A percentile compares a stretch with the other conserved stretches of the same genome.
phyloP scores from a whole-genome alignment of 2,329 filamentous ascomycete species.

The Claviceps quebecensis region DNA sequence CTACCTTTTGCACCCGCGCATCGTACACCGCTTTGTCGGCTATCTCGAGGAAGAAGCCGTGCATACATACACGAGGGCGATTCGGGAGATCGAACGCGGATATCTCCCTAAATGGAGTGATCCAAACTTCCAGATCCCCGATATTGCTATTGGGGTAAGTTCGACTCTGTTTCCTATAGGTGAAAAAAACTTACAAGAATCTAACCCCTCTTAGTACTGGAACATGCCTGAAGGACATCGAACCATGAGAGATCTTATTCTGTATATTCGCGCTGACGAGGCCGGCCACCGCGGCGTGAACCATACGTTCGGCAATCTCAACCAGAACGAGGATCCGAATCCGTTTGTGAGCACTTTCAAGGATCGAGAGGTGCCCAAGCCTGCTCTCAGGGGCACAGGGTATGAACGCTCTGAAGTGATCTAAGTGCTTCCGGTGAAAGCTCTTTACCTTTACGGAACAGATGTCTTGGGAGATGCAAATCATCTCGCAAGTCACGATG shows the following conservation, averaged over 20 bases:
- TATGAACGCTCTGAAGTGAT: constrained; percentile 78
- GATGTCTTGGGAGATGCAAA: too few relatives aligned
- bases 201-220: constrained; percentile 55
- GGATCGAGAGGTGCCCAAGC: constrained; percentile 51
- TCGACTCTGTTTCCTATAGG: background rate
- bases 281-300: constrained; percentile 89
- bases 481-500: too few relatives aligned
- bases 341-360: constrained; percentile 80
- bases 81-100: constrained; percentile 77
- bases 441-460: background rate
- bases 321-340: constrained; percentile 79
- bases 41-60: constrained; percentile 97
- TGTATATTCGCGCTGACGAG: constrained; percentile 85
- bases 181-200: background rate
- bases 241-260: constrained; percentile 72
- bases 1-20: constrained; percentile 75
- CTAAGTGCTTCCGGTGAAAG: constrained; percentile 13
- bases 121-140: constrained; percentile 58
- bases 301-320: constrained; percentile 79
- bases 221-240: constrained; percentile 74
- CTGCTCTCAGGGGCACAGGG: constrained; percentile 50
- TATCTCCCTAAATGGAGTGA: constrained; percentile 67
- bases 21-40: constrained; percentile 88
- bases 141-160: constrained; percentile 59
- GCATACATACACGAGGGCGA: constrained; percentile 81